phyloP scores from a whole-genome alignment of 2,329 filamentous ascomycete genomes.

The Trichoderma sp. region DNA sequence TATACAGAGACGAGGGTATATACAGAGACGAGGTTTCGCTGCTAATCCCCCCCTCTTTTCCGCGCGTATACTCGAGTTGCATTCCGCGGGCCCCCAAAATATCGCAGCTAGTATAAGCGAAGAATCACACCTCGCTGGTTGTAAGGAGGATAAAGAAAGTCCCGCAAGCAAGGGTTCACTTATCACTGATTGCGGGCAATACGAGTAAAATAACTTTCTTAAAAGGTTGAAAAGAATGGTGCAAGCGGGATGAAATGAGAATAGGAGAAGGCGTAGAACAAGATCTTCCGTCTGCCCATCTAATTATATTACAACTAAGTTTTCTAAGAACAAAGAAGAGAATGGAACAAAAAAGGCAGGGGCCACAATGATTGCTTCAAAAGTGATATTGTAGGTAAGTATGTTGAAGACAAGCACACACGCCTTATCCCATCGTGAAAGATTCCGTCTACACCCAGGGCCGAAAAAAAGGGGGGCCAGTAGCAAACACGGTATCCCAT shows the following conservation, averaged over 20 bases:
- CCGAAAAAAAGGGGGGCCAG: background rate
- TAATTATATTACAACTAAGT: constrained; percentile 6
- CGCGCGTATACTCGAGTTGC: constrained; percentile 11
- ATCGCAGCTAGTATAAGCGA: background rate
- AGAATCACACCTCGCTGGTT: background rate
- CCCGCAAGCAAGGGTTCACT: background rate
- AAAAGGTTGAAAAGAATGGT: background rate
- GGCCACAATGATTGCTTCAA: background rate
- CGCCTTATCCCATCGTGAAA: constrained; percentile 10
- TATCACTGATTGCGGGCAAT: background rate
- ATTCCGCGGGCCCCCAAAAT: constrained; percentile 11
- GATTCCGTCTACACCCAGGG: background rate
- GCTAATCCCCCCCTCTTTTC: background rate
- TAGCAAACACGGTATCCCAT: background rate
- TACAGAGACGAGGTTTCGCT: background rate
- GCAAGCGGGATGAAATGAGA: background rate
- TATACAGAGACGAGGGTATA: too few species aligned
- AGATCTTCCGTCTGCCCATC: background rate
- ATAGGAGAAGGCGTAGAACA: background rate
- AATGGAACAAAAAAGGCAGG: background rate
- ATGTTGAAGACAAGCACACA: background rate
- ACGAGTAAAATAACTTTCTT: background rate
- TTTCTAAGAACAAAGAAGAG: background rate
- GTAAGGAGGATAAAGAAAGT: background rate
- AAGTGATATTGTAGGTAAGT: background rate